These are phyloP conservation scores for Leucogyrophana mollusca DNA, from an alignment of 768 basidiomycete genomes.

Conservation along the genomic window DNA sequence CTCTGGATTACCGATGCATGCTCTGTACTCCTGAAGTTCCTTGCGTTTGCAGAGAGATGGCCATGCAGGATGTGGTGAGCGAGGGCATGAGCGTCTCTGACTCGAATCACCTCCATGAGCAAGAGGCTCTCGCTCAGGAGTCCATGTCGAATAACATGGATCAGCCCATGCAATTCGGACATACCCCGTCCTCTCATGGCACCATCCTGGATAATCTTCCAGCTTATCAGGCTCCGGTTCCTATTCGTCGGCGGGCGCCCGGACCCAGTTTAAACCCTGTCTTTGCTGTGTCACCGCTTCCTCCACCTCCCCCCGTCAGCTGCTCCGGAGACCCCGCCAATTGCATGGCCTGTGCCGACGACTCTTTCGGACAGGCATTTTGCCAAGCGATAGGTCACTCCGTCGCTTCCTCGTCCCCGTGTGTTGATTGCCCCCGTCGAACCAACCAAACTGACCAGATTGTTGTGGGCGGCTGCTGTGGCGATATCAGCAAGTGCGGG, in stretches of 20 bases:
- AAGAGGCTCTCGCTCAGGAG: conserved; percentile 10
- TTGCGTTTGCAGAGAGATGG: conserved; percentile 78
- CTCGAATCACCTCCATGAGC: conserved; percentile 13
- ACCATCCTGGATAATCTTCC: conserved; percentile 79
- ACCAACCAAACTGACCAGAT: conserved; percentile 24
- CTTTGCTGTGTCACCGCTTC: conserved; percentile 47
- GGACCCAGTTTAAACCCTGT: conserved; percentile 42
- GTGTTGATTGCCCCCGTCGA: conserved; percentile 53
- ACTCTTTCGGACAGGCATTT: conserved; percentile 86
- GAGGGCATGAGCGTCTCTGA: conserved; percentile 6
- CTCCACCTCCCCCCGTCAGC: conserved; percentile 27
- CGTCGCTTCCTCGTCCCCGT: conserved; percentile 49
- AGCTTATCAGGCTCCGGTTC: conserved; percentile 78
- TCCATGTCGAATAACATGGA: conserved; percentile 17
- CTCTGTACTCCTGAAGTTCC: conserved; percentile 69
- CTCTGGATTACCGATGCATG: conserved; percentile 50
- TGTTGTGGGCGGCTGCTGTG: conserved; percentile 35
- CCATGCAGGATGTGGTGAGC: conserved; percentile 43
- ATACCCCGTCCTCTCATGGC: conserved; percentile 27
- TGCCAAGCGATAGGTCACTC: conserved; percentile 73
- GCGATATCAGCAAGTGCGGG: conserved; percentile 29
- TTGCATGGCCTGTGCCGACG: conserved; percentile 82
- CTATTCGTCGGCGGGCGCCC: conserved; percentile 60
- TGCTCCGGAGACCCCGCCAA: conserved; percentile 89
- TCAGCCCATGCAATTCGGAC: conserved; percentile 25